Evolutionary conservation across 306 rosid species (phyloP).

Genomic region (Biancaea sappan): DNA sequence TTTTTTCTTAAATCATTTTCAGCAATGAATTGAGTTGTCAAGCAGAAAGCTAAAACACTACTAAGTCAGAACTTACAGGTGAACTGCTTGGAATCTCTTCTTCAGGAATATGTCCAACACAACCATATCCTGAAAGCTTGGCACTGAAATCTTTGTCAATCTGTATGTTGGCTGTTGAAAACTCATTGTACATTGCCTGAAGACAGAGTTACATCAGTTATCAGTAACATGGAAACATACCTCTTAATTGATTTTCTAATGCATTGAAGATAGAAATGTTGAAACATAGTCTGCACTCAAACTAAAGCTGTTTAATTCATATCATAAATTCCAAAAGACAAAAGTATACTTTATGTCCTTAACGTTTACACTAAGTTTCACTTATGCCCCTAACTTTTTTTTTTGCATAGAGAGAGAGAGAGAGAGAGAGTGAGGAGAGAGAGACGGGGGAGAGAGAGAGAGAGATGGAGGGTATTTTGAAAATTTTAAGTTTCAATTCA

Average conservation of each 20-base stretch:
- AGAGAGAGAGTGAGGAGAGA: too few relatives aligned
- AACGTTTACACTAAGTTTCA: too few relatives aligned
- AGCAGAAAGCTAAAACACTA: not conserved
- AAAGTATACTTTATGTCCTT: too few relatives aligned
- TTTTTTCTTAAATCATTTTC: conserved; percentile 24
- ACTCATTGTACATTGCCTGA: conserved; percentile 98
- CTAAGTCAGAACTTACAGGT: conserved; percentile 55
- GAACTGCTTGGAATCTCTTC: conserved; percentile 78
- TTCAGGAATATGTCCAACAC: conserved; percentile 90
- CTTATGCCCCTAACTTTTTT: too few relatives aligned
- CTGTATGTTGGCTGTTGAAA: conserved; percentile 91
- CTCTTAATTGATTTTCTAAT: not conserved
- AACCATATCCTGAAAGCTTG: conserved; percentile 99
- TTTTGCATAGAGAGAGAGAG: too few relatives aligned
- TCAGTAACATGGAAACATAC: conserved; percentile 18
- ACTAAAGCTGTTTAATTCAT: not conserved
- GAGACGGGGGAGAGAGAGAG: too few relatives aligned
- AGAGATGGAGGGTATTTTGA: too few relatives aligned
- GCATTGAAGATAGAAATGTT: not conserved
- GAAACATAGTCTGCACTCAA: conserved; percentile 9
- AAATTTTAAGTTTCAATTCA: too few relatives aligned
- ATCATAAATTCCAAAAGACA: not conserved
- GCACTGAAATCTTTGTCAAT: conserved; percentile 98
- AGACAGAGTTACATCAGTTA: conserved; percentile 40
- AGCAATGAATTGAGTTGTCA: conserved; percentile 27